Percentiles rank a stretch among this genome's conserved stretches.
phyloP scores from a whole-genome alignment of 441 rosid genomes.

The Raphanus hybrid region DNA sequence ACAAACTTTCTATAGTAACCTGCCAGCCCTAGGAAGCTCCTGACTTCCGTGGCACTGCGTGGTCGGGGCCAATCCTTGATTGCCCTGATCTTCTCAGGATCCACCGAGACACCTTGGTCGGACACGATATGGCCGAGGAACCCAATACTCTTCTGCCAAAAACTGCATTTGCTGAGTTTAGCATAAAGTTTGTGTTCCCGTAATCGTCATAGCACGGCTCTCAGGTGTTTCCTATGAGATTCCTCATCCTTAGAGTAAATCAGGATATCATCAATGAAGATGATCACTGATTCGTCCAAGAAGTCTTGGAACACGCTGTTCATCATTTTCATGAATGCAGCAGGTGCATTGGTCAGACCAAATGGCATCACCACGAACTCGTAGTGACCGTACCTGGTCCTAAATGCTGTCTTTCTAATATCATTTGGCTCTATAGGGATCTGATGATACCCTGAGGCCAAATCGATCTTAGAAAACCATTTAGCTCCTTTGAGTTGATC shows the following conservation, averaged over 20 bases:
- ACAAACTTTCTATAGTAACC: no score
- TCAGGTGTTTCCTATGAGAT: neutral
- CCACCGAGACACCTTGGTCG: neutral
- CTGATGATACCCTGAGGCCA: neutral
- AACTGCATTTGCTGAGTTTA: neutral
- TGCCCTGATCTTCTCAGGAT: no score
- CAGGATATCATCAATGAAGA: neutral
- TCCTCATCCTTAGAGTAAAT: neutral
- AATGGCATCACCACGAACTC: neutral
- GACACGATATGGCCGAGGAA: neutral
- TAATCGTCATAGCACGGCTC: neutral
- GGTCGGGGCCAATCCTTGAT: no score
- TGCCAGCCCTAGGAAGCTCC: no score
- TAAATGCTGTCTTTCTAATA: neutral
- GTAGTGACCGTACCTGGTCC: neutral
- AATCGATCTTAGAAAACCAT: neutral
- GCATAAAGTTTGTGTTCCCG: neutral
- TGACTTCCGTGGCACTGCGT: no score
- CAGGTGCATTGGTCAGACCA: neutral
- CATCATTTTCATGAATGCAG: neutral
- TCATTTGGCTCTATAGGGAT: neutral
- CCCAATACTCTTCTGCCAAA: neutral
- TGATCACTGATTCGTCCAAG: neutral
- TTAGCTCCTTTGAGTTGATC: neutral
- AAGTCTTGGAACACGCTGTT: neutral